phyloP scores from a whole-genome alignment of 2,329 filamentous ascomycete species.

The Moelleriella libera region DNA sequence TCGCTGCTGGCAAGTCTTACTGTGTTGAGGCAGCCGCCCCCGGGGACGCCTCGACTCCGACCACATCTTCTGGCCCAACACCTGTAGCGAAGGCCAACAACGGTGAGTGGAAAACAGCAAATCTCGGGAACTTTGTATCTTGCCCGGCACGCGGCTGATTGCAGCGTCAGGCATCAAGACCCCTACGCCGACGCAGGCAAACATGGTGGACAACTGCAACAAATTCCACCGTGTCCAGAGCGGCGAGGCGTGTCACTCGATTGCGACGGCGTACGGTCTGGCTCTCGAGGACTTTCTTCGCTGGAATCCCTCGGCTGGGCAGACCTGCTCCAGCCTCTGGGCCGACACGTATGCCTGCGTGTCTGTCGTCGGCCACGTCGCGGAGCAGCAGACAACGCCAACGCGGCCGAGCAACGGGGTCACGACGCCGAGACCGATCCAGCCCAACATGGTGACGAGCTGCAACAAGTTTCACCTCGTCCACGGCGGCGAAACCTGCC shows the following conservation, averaged over 20 bases:
- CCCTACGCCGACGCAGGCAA: slow-evolving; percentile 10
- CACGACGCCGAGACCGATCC: slow-evolving; percentile 4
- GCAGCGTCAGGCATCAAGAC: background rate
- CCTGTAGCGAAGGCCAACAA: background rate
- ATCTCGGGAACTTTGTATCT: background rate
- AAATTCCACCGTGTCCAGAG: slow-evolving; percentile 11
- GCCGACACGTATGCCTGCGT: background rate
- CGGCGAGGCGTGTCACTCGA: slow-evolving; percentile 11
- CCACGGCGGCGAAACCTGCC: background rate
- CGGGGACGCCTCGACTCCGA: background rate
- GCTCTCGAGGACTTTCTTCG: slow-evolving; percentile 9
- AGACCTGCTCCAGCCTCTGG: slow-evolving; percentile 5
- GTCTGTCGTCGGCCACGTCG: background rate
- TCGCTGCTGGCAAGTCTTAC: background rate
- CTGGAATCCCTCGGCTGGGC: slow-evolving; percentile 9
- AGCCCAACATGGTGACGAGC: slow-evolving; percentile 4
- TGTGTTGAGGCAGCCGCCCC: background rate
- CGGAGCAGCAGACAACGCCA: background rate
- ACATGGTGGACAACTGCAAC: slow-evolving; percentile 15
- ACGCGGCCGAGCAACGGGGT: slow-evolving; percentile 2
- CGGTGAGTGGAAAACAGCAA: background rate
- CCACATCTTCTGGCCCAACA: background rate
- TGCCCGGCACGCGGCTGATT: too few species aligned
- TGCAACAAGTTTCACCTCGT: slow-evolving; percentile 6
- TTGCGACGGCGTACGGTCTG: slow-evolving; percentile 10